phyloP scores from a whole-genome alignment of 495 filamentous ascomycete species.

The Penicillium goetzii region DNA sequence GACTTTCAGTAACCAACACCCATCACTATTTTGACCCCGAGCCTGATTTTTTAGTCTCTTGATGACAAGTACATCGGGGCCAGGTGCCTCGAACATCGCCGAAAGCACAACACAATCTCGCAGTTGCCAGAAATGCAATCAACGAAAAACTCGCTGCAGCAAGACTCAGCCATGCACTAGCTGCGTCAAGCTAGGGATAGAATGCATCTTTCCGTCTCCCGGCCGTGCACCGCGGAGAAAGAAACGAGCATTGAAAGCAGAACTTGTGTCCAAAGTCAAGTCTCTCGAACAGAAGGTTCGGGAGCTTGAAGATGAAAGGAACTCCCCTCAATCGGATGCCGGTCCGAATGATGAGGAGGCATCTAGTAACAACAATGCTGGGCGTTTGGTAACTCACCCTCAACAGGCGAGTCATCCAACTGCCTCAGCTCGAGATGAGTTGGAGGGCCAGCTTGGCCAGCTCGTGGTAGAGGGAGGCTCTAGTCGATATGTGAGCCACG shows the following conservation, averaged over 20 bases:
- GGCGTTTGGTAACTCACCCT: no score
- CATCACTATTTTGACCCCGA: not conserved
- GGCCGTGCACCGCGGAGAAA: not conserved
- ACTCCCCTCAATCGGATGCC: not conserved
- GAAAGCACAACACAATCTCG: not conserved
- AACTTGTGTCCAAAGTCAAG: not conserved
- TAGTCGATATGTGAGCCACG: slow-evolving; percentile 1
- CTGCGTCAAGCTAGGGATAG: slow-evolving; percentile 2
- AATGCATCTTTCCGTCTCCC: not conserved
- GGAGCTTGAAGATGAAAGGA: not conserved
- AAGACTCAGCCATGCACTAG: not conserved
- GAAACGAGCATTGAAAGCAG: not conserved
- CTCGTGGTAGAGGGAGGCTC: not conserved
- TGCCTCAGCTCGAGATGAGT: not conserved
- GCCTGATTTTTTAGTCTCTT: not conserved
- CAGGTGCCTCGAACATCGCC: not conserved
- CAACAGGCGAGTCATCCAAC: not conserved
- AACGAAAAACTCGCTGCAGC: not conserved
- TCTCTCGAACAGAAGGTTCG: not conserved
- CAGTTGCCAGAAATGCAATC: slow-evolving; percentile 2
- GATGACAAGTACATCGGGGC: not conserved
- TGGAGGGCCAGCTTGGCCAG: not conserved
- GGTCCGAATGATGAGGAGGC: not conserved
- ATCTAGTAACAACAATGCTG: not conserved
- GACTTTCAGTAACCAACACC: not conserved